Conservation (phyloP, 129 eudicot genomes). For the Flaveria trinervia region DNA sequence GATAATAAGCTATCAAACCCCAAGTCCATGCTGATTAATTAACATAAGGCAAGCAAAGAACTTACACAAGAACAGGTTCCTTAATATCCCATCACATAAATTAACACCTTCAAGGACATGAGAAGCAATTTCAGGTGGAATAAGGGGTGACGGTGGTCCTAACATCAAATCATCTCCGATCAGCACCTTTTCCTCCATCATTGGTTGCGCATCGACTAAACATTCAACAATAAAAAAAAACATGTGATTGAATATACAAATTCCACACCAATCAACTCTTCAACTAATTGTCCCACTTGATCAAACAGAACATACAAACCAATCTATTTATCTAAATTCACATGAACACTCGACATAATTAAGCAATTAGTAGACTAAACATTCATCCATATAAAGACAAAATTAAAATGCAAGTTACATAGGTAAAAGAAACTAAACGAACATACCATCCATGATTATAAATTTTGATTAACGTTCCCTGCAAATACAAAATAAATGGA, state of each 20-base stretch:
- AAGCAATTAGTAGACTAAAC: neutral
- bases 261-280: neutral
- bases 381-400: neutral
- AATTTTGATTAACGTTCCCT: constrained; percentile 20
- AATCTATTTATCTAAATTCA: neutral
- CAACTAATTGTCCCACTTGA: neutral
- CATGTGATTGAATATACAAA: neutral
- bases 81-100: constrained; percentile 78
- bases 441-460: constrained; percentile 40
- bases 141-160: constrained; percentile 91
- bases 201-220: constrained; percentile 84
- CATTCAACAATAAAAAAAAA: constrained; percentile 12
- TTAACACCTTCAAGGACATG: constrained; percentile 96
- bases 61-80: constrained; percentile 87
- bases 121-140: constrained; percentile 96
- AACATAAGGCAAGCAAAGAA: neutral
- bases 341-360: constrained; percentile 10
- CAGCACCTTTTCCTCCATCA: constrained; percentile 92
- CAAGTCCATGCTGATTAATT: neutral
- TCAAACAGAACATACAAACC: constrained; percentile 7
- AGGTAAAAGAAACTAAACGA: neutral
- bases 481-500: constrained; percentile 22
- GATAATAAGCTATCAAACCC: neutral
- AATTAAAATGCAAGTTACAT: neutral
- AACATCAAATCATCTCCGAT: constrained; percentile 96